Evolutionary conservation across 306 rosid genomes (phyloP).

Genomic region (Cucumis melo): DNA sequence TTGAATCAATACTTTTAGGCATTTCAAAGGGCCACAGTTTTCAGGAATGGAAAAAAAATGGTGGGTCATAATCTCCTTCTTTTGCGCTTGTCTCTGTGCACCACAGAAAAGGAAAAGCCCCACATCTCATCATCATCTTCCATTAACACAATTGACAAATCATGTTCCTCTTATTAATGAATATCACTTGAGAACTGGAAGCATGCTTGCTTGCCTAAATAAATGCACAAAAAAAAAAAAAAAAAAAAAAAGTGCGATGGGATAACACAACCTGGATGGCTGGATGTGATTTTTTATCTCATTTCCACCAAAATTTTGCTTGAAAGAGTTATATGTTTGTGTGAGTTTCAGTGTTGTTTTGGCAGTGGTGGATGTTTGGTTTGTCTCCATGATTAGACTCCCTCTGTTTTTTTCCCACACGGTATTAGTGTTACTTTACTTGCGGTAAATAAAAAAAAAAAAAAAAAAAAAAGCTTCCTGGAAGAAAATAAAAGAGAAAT

Average conservation of each 20-base stretch:
- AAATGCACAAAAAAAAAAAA: background rate
- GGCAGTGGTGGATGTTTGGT: background rate
- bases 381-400: background rate
- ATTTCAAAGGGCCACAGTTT: slow-evolving; percentile 8
- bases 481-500: background rate
- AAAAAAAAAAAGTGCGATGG: background rate
- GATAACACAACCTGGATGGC: background rate
- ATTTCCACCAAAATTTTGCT: background rate
- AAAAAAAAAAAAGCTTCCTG: background rate
- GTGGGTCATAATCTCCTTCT: slow-evolving; percentile 23
- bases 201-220: slow-evolving; percentile 5
- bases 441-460: background rate
- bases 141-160: slow-evolving; percentile 1
- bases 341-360: background rate
- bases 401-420: background rate
- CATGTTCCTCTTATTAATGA: background rate
- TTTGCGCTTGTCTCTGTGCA: background rate
- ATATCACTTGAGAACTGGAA: background rate
- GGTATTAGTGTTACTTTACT: background rate
- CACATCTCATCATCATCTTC: slow-evolving; percentile 4
- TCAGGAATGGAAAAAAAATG: slow-evolving; percentile 3
- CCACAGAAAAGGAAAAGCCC: slow-evolving; percentile 2
- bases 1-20: slow-evolving; percentile 15
- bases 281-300: background rate
- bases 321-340: background rate